phyloP scores from a whole-genome alignment of 2,329 filamentous ascomycete genomes.

The Dothidotthia symphoricarpi region DNA sequence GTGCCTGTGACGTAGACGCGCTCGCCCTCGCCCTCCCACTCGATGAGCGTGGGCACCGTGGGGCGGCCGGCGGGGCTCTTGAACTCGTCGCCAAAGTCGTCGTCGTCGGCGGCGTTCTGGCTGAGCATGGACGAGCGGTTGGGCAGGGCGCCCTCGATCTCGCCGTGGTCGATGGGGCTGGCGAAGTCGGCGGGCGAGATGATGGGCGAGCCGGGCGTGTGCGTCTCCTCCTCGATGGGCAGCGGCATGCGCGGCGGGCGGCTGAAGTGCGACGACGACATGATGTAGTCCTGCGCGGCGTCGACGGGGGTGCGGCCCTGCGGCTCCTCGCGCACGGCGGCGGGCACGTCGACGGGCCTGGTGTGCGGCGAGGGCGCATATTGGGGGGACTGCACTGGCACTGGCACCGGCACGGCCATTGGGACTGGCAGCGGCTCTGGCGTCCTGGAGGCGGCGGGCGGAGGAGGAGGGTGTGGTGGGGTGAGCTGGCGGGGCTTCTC shows the following conservation, averaged over 20 bases:
- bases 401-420: slow-evolving; percentile 5
- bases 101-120: slow-evolving; percentile 66
- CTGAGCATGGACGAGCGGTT: slow-evolving; percentile 57
- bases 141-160: slow-evolving; percentile 53
- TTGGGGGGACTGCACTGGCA: slow-evolving; percentile 19
- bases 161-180: slow-evolving; percentile 47
- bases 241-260: slow-evolving; percentile 87
- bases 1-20: slow-evolving; percentile 97
- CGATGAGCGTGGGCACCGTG: slow-evolving; percentile 78
- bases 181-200: slow-evolving; percentile 66
- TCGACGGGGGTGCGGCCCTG: neutral
- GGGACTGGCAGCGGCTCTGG: slow-evolving; percentile 21
- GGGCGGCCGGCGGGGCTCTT: slow-evolving; percentile 61
- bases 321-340: slow-evolving; percentile 23
- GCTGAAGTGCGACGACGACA: slow-evolving; percentile 48
- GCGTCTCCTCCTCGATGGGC: slow-evolving; percentile 87
- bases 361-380: slow-evolving; percentile 29
- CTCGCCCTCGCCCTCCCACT: slow-evolving; percentile 80
- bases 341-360: slow-evolving; percentile 43
- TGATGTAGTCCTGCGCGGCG: slow-evolving; percentile 40
- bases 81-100: slow-evolving; percentile 62
- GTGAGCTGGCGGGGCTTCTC: slow-evolving; percentile 10
- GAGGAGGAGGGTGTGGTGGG: slow-evolving; percentile 8
- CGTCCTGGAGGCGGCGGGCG: slow-evolving; percentile 6
- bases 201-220: slow-evolving; percentile 87